Evolutionary conservation across 306 rosid genomes (phyloP), one percentile per base, ranked within the genome.

Genomic region (cucumber (Cucumis sativus)): DNA sequence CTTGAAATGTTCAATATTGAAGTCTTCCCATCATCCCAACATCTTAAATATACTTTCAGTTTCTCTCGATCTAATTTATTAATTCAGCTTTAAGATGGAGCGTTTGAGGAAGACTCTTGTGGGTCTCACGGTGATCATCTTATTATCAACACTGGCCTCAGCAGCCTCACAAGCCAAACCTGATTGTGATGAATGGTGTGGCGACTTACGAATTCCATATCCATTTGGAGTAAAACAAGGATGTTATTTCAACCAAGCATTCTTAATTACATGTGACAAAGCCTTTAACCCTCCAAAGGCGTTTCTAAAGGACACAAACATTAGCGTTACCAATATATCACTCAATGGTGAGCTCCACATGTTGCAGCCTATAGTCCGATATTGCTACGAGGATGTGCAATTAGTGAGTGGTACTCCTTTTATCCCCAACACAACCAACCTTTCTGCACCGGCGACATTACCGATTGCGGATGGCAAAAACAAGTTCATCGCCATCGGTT

Each of bases 171-270:
- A 3, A 33, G 37, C 37, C 37, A 28, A 5, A 16, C 74, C 62
- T 30, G 84, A 79, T n/a, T 83, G 86, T 76, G 55, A 2, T 0
- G 30, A 23, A 21, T 23, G 56, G 4, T 87, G 90, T 18, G 93
- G 90, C 15, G 23, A 58, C 8, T 8, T 89, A 1, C 7, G 23
- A 15, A 79, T 90, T 65, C 88, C 87, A 18, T 90, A 84, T 63
- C 95, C 91, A 10, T 90, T 86, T 33, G 88, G 95, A 4, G 61
- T 55, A 9, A 56, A 28, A 2, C 0, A 6, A 1, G 21, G 8
- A 7, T 86, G 89, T 62, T 82, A 21, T 69, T 58, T 78, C 2
- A 18, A 80, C 0, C 0, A 1, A 0, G 3, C 1, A 0, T 88
- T 86, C 57, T 1, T 6, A 3, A 23, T 88, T 2, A 4, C 5